Percentiles rank a stretch among this genome's conserved stretches.
Conservation (phyloP, 345 rosid genomes). For the Heritiera littoralis region DNA sequence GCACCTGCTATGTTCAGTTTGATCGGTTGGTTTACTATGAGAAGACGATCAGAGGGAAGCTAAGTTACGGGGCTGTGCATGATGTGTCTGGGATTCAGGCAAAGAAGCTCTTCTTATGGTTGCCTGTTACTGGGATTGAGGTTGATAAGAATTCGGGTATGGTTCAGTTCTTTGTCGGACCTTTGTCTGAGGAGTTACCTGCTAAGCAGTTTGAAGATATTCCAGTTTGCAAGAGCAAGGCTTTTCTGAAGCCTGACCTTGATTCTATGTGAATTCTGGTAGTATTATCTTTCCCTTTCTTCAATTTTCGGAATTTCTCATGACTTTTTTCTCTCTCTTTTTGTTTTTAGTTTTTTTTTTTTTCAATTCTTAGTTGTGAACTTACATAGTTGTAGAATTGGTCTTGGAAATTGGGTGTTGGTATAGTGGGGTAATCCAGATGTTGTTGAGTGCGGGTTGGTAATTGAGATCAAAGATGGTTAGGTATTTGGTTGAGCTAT, state of each 20-base stretch:
- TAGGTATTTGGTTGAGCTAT: not conserved
- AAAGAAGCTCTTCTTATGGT: constrained; percentile 65
- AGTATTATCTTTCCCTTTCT: not conserved
- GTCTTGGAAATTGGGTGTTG: not conserved
- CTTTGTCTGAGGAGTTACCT: constrained; percentile 64
- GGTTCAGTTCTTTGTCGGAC: constrained; percentile 74
- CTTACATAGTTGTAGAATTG: not conserved
- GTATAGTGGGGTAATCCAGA: not conserved
- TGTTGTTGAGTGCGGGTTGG: not conserved
- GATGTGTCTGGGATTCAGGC: constrained; percentile 68
- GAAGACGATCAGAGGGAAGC: constrained; percentile 51
- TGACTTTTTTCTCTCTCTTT: not conserved
- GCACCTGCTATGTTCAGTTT: constrained; percentile 59
- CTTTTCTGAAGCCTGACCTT: constrained; percentile 20
- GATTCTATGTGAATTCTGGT: constrained; percentile 37
- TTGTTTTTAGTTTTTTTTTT: not conserved
- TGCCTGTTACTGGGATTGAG: constrained; percentile 60
- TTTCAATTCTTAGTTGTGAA: too few species aligned
- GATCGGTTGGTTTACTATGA: constrained; percentile 57
- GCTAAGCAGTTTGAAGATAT: constrained; percentile 53
- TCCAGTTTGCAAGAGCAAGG: constrained; percentile 54
- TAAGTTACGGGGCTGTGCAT: constrained; percentile 58
- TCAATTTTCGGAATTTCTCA: not conserved
- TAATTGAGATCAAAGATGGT: not conserved
- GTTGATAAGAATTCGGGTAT: constrained; percentile 38